Evolutionary conservation across 139 green algal genomes (phyloP).

Genomic region (Bryopsis sp.): DNA sequence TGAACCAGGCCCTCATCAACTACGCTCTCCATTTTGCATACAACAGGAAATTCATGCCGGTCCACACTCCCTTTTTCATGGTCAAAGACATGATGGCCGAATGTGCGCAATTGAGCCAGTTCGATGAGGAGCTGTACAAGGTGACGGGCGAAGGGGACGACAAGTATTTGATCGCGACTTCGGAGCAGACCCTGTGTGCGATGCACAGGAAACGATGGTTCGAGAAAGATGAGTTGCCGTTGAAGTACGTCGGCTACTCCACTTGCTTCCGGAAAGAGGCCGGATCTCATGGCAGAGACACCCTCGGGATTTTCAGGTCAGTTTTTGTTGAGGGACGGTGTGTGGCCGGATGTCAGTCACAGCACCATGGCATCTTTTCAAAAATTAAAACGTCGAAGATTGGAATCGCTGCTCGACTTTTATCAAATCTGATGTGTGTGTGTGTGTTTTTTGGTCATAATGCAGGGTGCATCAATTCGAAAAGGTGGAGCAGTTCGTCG

Average conservation of each 20-base stretch:
- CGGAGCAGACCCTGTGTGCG: slow-evolving; percentile 94
- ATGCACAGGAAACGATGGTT: slow-evolving; percentile 91
- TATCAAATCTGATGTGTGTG: background rate
- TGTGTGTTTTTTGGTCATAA: background rate
- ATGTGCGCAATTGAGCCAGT: slow-evolving; percentile 96
- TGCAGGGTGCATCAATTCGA: slow-evolving; percentile 48
- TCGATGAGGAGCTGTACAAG: slow-evolving; percentile 98
- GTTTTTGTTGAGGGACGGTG: background rate
- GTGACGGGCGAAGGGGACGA: slow-evolving; percentile 87
- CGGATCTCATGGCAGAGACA: slow-evolving; percentile 85
- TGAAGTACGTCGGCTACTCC: slow-evolving; percentile 90
- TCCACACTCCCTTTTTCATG: slow-evolving; percentile 92
- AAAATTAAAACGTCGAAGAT: background rate
- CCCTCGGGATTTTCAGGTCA: slow-evolving; percentile 58
- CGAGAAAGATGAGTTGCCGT: slow-evolving; percentile 68
- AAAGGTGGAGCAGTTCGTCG: slow-evolving; percentile 98
- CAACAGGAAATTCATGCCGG: slow-evolving; percentile 55
- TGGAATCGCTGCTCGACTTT: background rate
- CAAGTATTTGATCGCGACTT: slow-evolving; percentile 99
- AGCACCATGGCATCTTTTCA: background rate
- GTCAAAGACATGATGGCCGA: slow-evolving; percentile 91
- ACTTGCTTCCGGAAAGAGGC: slow-evolving; percentile 99
- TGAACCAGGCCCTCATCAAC: slow-evolving; percentile 92
- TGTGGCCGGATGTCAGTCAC: background rate
- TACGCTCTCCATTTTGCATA: slow-evolving; percentile 68